Evolutionary conservation across 2,329 filamentous ascomycete genomes (phyloP).

Genomic region (Akanthomyces lecanii): DNA sequence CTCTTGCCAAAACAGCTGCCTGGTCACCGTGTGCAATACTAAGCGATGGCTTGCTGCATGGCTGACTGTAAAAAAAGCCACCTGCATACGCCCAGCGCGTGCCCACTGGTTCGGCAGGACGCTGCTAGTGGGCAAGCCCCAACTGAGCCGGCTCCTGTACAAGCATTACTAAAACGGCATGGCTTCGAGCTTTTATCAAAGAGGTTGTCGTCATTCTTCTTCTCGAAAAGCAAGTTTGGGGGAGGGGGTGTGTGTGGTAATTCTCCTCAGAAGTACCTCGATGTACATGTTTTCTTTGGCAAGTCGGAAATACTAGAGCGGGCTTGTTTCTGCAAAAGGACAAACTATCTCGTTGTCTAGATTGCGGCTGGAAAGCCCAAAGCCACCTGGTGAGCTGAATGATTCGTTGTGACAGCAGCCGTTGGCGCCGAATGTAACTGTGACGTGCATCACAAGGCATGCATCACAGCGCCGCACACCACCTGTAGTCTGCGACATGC

Average conservation of each 20-base stretch:
- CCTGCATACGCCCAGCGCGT: slow-evolving; percentile 1
- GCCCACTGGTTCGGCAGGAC: slow-evolving; percentile 2
- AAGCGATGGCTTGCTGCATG: background rate
- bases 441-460: slow-evolving; percentile 14
- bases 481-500: background rate
- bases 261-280: background rate
- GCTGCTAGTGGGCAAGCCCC: slow-evolving; percentile 5
- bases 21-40: background rate
- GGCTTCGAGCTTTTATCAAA: background rate
- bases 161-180: background rate
- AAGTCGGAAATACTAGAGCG: too few species aligned
- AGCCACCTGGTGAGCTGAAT: background rate
- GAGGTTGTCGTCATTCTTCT: background rate
- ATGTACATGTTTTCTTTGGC: background rate
- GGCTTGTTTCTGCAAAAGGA: background rate
- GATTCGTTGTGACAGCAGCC: slow-evolving; percentile 6
- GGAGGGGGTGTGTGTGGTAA: background rate
- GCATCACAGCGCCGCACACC: background rate
- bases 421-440: slow-evolving; percentile 15
- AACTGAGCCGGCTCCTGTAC: background rate
- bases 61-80: slow-evolving; percentile 13
- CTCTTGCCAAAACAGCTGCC: too few species aligned
- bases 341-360: background rate
- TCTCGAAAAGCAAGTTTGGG: background rate
- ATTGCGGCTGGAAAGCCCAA: slow-evolving; percentile 8